Base-by-base conservation (phyloP, 2,329 filamentous ascomycete species). In the Exophiala xenobiotica region DNA sequence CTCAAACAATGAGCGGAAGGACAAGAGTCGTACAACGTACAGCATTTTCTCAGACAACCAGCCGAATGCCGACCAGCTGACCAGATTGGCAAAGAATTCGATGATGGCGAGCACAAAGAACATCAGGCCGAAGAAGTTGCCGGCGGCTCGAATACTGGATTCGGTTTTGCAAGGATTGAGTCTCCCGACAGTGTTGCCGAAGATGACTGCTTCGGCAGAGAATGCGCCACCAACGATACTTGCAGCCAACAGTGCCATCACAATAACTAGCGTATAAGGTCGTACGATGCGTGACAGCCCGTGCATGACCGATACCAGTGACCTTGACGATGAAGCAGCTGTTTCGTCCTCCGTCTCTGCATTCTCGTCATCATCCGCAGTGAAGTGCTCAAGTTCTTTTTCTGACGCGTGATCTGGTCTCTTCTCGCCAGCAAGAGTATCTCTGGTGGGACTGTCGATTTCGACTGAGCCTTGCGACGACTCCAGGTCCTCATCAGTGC, bases 51-150 rank as follows among this genome's bases (percentile, higher is more conserved):
- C 57, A 5, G 57, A 43, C 9, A 61, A 31, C 14, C 39, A 38
- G 16, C 45, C 59, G 39, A 61, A 60, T 2, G 49, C 46, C 11
- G 77, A 40, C 87, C 70, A 54, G 83, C 81, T 66, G 23, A 76
- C 72, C 3, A 82, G 68, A 56, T 88, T 86, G 57, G 80, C 80
- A 20, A 81, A 72, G 61, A 85, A 78, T 54, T 82, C 80, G 24
- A 83, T 72, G 31, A 79, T 73, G 1, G 79, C 81, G 3, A 85
- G 72, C 57, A 82, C 74, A 62, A 85, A 83, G 66, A 82, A 80
- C 63, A 84, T 72, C 3, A 81, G 71, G 1, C 78, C 78, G 27
- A 78, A 81, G 57, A 85, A 75, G 33, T 73, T 67, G 7, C 79
- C 80, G 20, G 67, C 64, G 9, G 70, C 72, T 3, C 73, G 69